These are phyloP conservation scores for Sphaerobolus stellatus DNA, from an alignment of 1,284 basidiomycete species.

Conservation along the genomic window DNA sequence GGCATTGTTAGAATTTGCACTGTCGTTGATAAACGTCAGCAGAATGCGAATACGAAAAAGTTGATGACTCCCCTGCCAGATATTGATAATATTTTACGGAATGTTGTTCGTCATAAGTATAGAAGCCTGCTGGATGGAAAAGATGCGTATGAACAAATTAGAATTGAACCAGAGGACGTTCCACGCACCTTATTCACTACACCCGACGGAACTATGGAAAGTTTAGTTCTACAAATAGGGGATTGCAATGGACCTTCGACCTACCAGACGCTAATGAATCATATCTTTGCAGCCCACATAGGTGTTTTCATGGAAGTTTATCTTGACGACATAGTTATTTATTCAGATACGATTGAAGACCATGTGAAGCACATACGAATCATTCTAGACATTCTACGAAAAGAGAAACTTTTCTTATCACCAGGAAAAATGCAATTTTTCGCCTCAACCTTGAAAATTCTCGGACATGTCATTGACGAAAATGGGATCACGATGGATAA, in stretches of 20 bases:
- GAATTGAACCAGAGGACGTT: slow-evolving; percentile 29
- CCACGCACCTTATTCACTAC: slow-evolving; percentile 25
- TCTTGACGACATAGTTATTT: slow-evolving; percentile 35
- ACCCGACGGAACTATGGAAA: slow-evolving; percentile 38
- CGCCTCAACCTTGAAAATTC: slow-evolving; percentile 6
- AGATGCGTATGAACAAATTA: slow-evolving; percentile 21
- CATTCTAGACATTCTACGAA: slow-evolving; percentile 12
- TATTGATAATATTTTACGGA: slow-evolving; percentile 32
- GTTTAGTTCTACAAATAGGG: slow-evolving; percentile 36
- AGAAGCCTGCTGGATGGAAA: slow-evolving; percentile 25
- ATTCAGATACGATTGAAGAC: slow-evolving; percentile 12
- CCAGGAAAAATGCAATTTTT: slow-evolving; percentile 13
- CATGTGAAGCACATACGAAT: slow-evolving; percentile 10
- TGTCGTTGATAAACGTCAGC: slow-evolving; percentile 31
- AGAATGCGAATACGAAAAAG: slow-evolving; percentile 37
- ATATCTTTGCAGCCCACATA: slow-evolving; percentile 25
- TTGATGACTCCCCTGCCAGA: slow-evolving; percentile 35
- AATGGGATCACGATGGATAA: slow-evolving; percentile 11
- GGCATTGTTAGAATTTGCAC: slow-evolving; percentile 27
- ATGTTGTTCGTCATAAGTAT: slow-evolving; percentile 23
- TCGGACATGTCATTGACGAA: slow-evolving; percentile 9
- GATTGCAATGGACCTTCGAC: slow-evolving; percentile 38
- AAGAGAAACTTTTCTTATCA: slow-evolving; percentile 12
- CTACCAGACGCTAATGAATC: slow-evolving; percentile 36
- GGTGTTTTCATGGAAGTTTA: slow-evolving; percentile 30